phyloP scores from a whole-genome alignment of 257 asterid genomes.

The Fraxinus americana region DNA sequence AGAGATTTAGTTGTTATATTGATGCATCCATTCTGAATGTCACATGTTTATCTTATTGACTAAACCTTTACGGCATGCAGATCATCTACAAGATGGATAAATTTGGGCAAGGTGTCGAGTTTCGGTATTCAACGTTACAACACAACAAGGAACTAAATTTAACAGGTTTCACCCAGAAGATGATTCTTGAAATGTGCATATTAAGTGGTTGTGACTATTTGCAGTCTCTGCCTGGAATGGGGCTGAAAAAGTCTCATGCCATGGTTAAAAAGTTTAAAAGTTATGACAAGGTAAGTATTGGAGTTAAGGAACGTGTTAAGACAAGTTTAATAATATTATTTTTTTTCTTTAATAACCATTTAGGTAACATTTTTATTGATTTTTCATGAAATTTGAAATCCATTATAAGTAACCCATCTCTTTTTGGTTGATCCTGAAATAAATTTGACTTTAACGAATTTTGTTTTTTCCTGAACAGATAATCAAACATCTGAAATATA shows the following conservation, averaged over 20 bases:
- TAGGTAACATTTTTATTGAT: not conserved
- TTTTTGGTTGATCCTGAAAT: not conserved
- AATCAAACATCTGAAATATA: conserved; percentile 83
- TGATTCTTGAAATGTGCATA: conserved; percentile 98
- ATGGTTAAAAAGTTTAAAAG: conserved; percentile 72
- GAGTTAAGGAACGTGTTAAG: not conserved
- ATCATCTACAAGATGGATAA: conserved; percentile 97
- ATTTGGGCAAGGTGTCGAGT: conserved; percentile 97
- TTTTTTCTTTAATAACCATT: not conserved
- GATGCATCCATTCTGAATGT: conserved; percentile 2
- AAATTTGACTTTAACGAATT: not conserved
- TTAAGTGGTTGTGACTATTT: conserved; percentile 96
- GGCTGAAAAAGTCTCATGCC: conserved; percentile 84
- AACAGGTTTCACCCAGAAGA: conserved; percentile 74
- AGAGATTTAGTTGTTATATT: not conserved
- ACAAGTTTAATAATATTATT: not conserved
- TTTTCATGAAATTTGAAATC: not conserved
- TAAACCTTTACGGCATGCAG: conserved; percentile 42
- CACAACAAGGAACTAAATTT: conserved; percentile 75
- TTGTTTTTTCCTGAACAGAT: conserved; percentile 50
- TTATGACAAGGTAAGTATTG: conserved; percentile 64
- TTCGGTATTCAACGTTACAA: conserved; percentile 54
- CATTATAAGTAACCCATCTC: not conserved
- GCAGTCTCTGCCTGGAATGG: conserved; percentile 96
- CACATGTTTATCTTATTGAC: conserved; percentile 16